Evolutionary conservation across 805 yeast genomes (phyloP).

Genomic region (Lachancea cidri): DNA sequence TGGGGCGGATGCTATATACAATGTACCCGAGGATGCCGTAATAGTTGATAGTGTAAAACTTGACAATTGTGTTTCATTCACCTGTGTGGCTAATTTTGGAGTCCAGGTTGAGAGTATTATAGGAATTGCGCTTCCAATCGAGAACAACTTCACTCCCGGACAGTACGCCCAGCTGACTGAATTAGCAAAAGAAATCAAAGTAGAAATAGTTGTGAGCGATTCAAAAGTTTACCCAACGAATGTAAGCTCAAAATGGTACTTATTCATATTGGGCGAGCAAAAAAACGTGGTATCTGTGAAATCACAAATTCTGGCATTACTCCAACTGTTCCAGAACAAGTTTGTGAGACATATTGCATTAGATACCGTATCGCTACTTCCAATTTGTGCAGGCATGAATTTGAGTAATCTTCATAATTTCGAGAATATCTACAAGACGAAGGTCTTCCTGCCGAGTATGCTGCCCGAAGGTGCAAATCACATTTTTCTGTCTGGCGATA

Average conservation of each 20-base stretch:
- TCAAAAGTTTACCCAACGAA: constrained; percentile 3
- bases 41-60: neutral
- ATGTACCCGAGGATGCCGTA: neutral
- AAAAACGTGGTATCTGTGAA: constrained; percentile 15
- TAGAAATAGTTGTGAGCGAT: constrained; percentile 16
- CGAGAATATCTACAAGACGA: constrained; percentile 15
- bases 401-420: constrained; percentile 17
- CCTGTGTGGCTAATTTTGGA: neutral
- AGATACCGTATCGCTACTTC: constrained; percentile 20
- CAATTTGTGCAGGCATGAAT: constrained; percentile 21
- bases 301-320: constrained; percentile 15
- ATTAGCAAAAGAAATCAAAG: constrained; percentile 15
- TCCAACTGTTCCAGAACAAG: constrained; percentile 11
- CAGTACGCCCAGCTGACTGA: constrained; percentile 6
- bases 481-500: constrained; percentile 19
- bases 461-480: constrained; percentile 8
- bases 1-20: neutral
- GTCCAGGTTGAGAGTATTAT: neutral
- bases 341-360: constrained; percentile 20
- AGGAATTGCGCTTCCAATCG: neutral
- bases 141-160: neutral
- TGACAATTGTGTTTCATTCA: neutral
- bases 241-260: neutral
- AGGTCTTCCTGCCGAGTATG: constrained; percentile 17
- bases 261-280: constrained; percentile 19